A percentile compares a stretch with the other conserved stretches of the same genome.
Conservation (phyloP, 148 eudicot species). For the Fallopia convolvulus region DNA sequence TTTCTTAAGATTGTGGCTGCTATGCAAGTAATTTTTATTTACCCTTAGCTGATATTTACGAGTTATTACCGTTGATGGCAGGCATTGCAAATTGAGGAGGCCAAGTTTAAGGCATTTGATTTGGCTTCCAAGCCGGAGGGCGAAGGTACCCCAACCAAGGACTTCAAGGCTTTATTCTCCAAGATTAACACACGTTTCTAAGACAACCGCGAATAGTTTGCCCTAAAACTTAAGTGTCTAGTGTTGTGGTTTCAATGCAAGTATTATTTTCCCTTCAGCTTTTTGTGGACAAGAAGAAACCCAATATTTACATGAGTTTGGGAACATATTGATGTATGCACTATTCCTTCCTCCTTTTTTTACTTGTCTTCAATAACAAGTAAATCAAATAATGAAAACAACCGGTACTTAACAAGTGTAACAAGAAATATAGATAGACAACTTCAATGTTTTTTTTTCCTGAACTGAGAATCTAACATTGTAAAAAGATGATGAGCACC, state of each 20-base stretch:
- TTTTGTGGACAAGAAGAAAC: neutral
- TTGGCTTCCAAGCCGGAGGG: slow-evolving; percentile 85
- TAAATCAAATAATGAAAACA: neutral
- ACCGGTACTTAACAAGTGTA: no score
- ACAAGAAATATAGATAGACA: no score
- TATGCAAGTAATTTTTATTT: no score
- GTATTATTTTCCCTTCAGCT: neutral
- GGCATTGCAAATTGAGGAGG: slow-evolving; percentile 82
- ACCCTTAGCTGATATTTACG: neutral
- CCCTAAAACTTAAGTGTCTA: neutral
- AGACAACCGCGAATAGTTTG: neutral
- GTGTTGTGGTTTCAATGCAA: neutral
- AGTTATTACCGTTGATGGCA: slow-evolving; percentile 16
- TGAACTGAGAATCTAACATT: neutral
- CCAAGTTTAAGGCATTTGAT: slow-evolving; percentile 80
- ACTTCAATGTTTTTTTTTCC: no score
- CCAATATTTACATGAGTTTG: neutral
- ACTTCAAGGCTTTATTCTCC: slow-evolving; percentile 67
- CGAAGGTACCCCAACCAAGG: slow-evolving; percentile 59
- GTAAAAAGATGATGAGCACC: neutral
- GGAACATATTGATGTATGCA: neutral
- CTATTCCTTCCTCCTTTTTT: neutral
- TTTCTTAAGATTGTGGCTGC: no score
- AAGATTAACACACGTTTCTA: slow-evolving; percentile 50
- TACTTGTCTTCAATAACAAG: neutral